These are phyloP conservation scores for Pulveroboletus ridleyi DNA, from an alignment of 1,284 basidiomycete genomes.

Conservation along the genomic window DNA sequence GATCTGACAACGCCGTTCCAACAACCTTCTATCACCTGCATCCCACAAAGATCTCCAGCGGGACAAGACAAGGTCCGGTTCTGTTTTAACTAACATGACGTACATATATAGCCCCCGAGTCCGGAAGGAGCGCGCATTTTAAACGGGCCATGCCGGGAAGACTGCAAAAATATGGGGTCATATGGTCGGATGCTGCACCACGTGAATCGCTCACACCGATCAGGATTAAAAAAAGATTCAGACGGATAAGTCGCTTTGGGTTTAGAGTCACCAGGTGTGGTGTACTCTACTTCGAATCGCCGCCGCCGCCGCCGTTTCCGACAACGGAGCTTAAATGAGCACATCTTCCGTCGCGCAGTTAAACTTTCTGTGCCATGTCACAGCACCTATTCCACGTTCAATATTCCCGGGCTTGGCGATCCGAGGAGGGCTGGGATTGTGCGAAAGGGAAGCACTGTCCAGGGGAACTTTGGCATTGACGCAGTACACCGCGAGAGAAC, in stretches of 20 bases:
- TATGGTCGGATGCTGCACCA: constrained; percentile 23
- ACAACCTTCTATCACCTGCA: too few species aligned
- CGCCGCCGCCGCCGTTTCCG: constrained; percentile 14
- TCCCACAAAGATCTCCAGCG: too few species aligned
- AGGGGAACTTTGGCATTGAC: constrained; percentile 24
- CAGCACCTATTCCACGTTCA: background rate
- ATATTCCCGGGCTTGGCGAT: constrained; percentile 16
- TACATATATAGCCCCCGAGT: background rate
- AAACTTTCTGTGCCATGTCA: constrained; percentile 24
- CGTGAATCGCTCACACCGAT: constrained; percentile 20
- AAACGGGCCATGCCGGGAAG: background rate
- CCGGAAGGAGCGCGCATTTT: background rate
- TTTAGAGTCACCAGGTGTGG: constrained; percentile 19
- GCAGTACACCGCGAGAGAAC: constrained; percentile 16
- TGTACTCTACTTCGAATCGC: constrained; percentile 19
- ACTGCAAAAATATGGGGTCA: constrained; percentile 1
- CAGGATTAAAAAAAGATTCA: constrained; percentile 13
- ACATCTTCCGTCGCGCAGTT: constrained; percentile 22
- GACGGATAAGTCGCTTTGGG: too few species aligned
- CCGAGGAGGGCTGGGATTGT: constrained; percentile 17
- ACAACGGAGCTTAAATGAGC: constrained; percentile 20
- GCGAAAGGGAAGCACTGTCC: constrained; percentile 19
- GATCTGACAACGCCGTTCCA: too few species aligned
- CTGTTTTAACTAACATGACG: background rate
- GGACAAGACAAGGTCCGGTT: too few species aligned